A percentile compares a stretch with the other conserved stretches of the same genome.
phyloP scores from a whole-genome alignment of 805 yeast species.

The Wickerhamiella azymoides region DNA sequence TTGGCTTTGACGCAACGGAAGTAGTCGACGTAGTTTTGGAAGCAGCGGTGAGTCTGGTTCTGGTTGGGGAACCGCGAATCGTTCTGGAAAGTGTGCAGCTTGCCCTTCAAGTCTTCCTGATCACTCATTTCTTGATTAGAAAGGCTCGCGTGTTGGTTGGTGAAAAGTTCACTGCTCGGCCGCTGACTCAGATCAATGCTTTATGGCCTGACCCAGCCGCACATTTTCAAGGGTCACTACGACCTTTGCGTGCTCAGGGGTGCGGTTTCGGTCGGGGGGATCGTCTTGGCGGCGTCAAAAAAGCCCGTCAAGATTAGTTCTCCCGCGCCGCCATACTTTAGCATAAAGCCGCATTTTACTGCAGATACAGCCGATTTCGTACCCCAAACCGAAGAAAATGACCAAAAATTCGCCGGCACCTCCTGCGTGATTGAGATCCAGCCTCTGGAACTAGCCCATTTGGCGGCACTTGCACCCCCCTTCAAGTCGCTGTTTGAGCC shows the following conservation, averaged over 20 bases:
- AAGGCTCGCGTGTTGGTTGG: constrained; percentile 1
- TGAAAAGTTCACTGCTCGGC: not conserved
- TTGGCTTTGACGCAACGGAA: constrained; percentile 92
- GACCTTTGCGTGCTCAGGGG: constrained; percentile 22
- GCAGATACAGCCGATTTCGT: constrained; percentile 1
- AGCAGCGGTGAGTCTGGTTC: constrained; percentile 97
- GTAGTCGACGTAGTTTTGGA: constrained; percentile 95
- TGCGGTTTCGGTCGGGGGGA: constrained; percentile 20
- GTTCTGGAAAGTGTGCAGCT: constrained; percentile 38
- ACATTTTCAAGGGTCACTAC: constrained; percentile 23
- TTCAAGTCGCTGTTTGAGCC: constrained; percentile 17
- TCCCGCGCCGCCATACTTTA: constrained; percentile 17
- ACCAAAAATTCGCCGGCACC: not conserved
- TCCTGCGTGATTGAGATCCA: constrained; percentile 2
- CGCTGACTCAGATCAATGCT: constrained; percentile 4
- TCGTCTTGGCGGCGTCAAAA: constrained; percentile 9
- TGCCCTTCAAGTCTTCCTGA: constrained; percentile 14
- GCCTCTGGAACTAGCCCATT: constrained; percentile 1
- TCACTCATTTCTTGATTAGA: constrained; percentile 14
- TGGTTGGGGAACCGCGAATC: constrained; percentile 94
- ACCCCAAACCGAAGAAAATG: not conserved
- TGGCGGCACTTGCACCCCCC: constrained; percentile 19
- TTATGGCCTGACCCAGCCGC: constrained; percentile 10
- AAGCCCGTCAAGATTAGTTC: not conserved
- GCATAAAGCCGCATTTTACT: constrained; percentile 10